Percentiles rank a stretch among this genome's conserved stretches.
These are phyloP conservation scores for Cymbopogon citratus DNA, from an alignment of 176 grass and related monocot species.

Conservation along the genomic window DNA sequence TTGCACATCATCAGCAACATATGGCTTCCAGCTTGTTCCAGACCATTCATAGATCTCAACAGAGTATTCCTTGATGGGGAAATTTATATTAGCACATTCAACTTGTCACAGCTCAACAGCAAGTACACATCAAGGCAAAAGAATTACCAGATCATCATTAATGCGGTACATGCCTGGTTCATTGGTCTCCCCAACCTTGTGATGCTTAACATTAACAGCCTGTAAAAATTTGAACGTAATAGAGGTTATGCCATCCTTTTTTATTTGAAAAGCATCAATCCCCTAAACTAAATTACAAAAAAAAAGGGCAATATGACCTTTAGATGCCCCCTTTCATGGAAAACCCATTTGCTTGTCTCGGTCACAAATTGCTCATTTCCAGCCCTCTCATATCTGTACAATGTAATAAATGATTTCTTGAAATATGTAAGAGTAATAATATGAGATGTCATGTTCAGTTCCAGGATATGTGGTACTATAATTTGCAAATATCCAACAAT, in stretches of 20 bases:
- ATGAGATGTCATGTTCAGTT: not conserved
- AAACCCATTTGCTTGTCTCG: slow-evolving; percentile 98
- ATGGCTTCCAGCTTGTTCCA: slow-evolving; percentile 95
- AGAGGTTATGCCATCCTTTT: not conserved
- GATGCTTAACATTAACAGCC: slow-evolving; percentile 79
- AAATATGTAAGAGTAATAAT: not conserved
- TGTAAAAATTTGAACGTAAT: slow-evolving; percentile 12
- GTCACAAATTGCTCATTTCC: slow-evolving; percentile 94
- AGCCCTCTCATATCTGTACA: slow-evolving; percentile 68
- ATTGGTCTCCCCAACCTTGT: slow-evolving; percentile 78
- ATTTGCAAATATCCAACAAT: slow-evolving; percentile 13
- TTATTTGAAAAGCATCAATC: not conserved
- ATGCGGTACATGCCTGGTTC: slow-evolving; percentile 92
- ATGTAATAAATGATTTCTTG: not conserved
- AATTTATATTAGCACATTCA: slow-evolving; percentile 30
- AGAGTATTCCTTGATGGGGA: slow-evolving; percentile 72
- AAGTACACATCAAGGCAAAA: slow-evolving; percentile 17
- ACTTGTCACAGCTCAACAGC: slow-evolving; percentile 1
- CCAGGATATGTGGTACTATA: not conserved
- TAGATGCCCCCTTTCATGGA: slow-evolving; percentile 95
- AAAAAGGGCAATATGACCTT: slow-evolving; percentile 52
- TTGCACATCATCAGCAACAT: slow-evolving; percentile 95
- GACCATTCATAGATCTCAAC: slow-evolving; percentile 99
- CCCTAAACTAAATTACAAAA: not conserved
- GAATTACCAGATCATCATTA: slow-evolving; percentile 96